phyloP scores from a whole-genome alignment of 2,329 filamentous ascomycete species.

The Aspergillus viridinutans region DNA sequence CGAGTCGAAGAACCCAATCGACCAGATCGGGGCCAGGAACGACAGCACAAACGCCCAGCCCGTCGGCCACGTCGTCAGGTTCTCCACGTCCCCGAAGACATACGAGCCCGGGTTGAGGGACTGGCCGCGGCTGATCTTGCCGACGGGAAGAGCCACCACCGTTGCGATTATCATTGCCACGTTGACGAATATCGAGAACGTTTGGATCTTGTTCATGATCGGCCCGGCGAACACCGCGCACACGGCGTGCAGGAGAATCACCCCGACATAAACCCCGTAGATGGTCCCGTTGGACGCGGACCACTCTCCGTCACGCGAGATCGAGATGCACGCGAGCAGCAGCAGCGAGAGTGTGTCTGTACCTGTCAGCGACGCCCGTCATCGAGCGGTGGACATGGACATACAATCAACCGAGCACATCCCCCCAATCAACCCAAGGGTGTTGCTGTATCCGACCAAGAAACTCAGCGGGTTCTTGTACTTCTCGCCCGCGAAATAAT shows the following conservation, averaged over 20 bases:
- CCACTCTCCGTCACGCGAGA: constrained; percentile 55
- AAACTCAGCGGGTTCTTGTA: constrained; percentile 57
- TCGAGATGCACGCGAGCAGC: constrained; percentile 53
- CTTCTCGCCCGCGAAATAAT: constrained; percentile 54
- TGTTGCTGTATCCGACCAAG: constrained; percentile 59
- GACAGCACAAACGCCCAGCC: constrained; percentile 58
- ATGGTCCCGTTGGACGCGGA: constrained; percentile 52
- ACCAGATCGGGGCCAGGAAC: constrained; percentile 62
- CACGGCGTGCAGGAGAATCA: constrained; percentile 53
- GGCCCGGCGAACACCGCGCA: constrained; percentile 51
- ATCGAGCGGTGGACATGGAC: neutral
- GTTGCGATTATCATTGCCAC: constrained; percentile 54
- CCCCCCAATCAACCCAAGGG: constrained; percentile 57
- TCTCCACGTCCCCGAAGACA: constrained; percentile 55
- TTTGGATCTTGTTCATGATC: constrained; percentile 58
- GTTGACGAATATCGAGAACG: constrained; percentile 53
- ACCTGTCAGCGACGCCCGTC: neutral
- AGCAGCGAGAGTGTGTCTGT: constrained; percentile 28
- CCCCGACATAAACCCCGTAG: constrained; percentile 54
- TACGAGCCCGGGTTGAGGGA: constrained; percentile 39
- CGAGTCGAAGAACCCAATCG: constrained; percentile 51
- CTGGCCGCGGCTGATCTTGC: constrained; percentile 31
- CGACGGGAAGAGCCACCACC: constrained; percentile 55
- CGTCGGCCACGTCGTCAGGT: constrained; percentile 55
- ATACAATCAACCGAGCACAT: constrained; percentile 58